phyloP scores from a whole-genome alignment of 768 basidiomycete species.

The Amanita rubescens region DNA sequence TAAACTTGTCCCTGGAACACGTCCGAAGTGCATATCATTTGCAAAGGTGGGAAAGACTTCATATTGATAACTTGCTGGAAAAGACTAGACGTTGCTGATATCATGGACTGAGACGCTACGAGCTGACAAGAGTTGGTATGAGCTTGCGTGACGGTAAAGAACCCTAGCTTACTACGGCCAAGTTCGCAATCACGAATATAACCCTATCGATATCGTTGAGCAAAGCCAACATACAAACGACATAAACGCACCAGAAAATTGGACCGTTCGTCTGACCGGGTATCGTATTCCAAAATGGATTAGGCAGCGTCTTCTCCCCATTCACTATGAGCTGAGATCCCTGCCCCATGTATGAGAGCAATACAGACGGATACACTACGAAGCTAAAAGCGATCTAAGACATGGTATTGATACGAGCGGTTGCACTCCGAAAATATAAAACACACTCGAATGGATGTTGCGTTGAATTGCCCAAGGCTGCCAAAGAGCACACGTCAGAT shows the following conservation, averaged over 20 bases:
- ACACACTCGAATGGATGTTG: slow-evolving; percentile 44
- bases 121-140: slow-evolving; percentile 25
- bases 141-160: neutral
- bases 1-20: slow-evolving; percentile 58
- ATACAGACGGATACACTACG: slow-evolving; percentile 51
- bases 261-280: slow-evolving; percentile 46
- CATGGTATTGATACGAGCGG: neutral
- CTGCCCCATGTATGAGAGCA: slow-evolving; percentile 66
- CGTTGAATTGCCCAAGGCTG: slow-evolving; percentile 61
- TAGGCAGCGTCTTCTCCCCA: slow-evolving; percentile 38
- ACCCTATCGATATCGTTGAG: slow-evolving; percentile 30
- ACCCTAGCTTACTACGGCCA: slow-evolving; percentile 45
- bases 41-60: slow-evolving; percentile 49
- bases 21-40: slow-evolving; percentile 54
- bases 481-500: slow-evolving; percentile 14
- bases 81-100: slow-evolving; percentile 58
- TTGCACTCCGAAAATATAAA: neutral
- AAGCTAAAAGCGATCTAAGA: slow-evolving; percentile 41
- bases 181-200: slow-evolving; percentile 50
- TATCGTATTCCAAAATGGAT: slow-evolving; percentile 59
- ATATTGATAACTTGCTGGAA: slow-evolving; percentile 60
- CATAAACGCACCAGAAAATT: slow-evolving; percentile 46
- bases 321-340: slow-evolving; percentile 52
- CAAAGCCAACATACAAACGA: neutral
- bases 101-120: slow-evolving; percentile 61